phyloP scores from a whole-genome alignment of 805 yeast genomes.

The Blastobotrys mokoenaii region DNA sequence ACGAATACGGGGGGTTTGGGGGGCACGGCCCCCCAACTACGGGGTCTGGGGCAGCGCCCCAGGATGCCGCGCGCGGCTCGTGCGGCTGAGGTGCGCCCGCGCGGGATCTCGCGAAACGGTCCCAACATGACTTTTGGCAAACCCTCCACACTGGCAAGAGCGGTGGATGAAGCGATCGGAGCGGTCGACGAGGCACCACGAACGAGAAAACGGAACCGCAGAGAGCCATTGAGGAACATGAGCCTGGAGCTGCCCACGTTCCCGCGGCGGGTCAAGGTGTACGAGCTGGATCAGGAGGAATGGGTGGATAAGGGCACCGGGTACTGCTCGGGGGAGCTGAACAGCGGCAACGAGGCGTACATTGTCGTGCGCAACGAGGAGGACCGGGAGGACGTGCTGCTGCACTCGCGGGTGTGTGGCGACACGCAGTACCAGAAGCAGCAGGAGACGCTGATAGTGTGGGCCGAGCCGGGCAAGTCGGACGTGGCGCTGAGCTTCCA shows the following conservation, averaged over 20 bases:
- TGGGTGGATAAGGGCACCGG: slow-evolving; percentile 96
- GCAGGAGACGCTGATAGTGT: slow-evolving; percentile 87
- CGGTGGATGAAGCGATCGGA: too few relatives aligned
- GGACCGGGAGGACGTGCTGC: slow-evolving; percentile 46
- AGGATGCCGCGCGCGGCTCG: too few relatives aligned
- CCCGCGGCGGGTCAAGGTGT: slow-evolving; percentile 86
- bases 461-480: slow-evolving; percentile 66
- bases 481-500: slow-evolving; percentile 89
- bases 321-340: slow-evolving; percentile 64
- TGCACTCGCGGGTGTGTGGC: slow-evolving; percentile 64
- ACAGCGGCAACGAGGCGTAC: slow-evolving; percentile 36
- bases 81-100: too few relatives aligned
- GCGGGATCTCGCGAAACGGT: too few relatives aligned
- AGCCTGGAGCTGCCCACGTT: slow-evolving; percentile 28
- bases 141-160: too few relatives aligned
- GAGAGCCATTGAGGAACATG: slow-evolving; percentile 6
- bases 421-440: slow-evolving; percentile 82
- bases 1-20: too few relatives aligned
- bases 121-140: too few relatives aligned
- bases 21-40: too few relatives aligned
- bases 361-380: slow-evolving; percentile 68
- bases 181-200: too few relatives aligned
- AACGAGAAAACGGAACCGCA: too few relatives aligned
- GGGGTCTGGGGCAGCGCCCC: too few relatives aligned
- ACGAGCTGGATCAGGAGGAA: slow-evolving; percentile 65